Conservation (phyloP, 495 filamentous ascomycete species). For the Penicillium malachiteum region DNA sequence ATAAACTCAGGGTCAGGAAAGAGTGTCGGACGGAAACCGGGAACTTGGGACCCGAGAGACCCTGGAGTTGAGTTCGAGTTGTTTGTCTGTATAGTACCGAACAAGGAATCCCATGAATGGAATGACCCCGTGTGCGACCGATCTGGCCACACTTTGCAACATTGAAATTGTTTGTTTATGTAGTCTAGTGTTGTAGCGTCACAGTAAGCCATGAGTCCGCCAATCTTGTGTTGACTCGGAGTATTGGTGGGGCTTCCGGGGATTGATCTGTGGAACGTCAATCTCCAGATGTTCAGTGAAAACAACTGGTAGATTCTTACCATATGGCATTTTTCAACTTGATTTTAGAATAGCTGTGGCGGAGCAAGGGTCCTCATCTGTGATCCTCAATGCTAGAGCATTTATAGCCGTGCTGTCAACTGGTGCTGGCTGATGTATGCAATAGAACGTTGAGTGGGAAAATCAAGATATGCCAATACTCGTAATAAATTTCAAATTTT, state of each 20-base stretch:
- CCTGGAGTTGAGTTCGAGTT: neutral
- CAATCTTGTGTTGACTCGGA: neutral
- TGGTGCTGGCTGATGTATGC: too few relatives aligned
- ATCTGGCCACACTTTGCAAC: slow-evolving; percentile 9
- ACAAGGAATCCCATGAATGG: slow-evolving; percentile 15
- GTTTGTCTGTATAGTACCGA: slow-evolving; percentile 16
- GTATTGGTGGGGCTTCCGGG: neutral
- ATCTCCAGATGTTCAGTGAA: too few relatives aligned
- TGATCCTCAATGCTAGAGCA: too few relatives aligned
- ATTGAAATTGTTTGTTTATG: neutral
- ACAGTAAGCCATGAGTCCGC: neutral
- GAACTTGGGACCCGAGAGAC: too few relatives aligned
- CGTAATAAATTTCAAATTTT: too few relatives aligned
- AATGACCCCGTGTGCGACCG: slow-evolving; percentile 14
- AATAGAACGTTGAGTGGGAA: too few relatives aligned
- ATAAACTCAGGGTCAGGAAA: neutral
- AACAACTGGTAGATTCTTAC: too few relatives aligned
- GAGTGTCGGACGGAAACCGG: neutral
- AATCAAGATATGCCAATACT: too few relatives aligned
- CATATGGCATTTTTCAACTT: too few relatives aligned
- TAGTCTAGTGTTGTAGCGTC: neutral
- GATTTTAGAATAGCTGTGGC: too few relatives aligned
- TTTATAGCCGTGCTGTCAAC: too few relatives aligned
- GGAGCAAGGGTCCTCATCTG: too few relatives aligned
- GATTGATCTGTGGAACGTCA: neutral